Evolutionary conservation across 768 basidiomycete genomes (phyloP), one percentile per base, ranked within the genome.

Genomic region (Russula vinacea): DNA sequence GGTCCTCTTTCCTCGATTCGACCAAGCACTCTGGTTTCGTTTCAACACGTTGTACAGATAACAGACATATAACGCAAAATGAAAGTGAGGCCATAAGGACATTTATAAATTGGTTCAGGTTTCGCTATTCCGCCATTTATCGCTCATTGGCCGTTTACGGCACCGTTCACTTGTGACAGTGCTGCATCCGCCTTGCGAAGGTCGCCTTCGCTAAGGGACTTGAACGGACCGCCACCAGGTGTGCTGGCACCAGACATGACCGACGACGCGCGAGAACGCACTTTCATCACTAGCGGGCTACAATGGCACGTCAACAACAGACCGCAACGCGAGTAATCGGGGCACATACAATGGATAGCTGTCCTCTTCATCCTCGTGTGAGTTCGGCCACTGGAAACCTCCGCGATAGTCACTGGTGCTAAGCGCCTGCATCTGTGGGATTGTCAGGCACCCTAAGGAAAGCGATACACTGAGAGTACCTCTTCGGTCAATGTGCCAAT

Each of bases 271-370:
- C 91, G 85, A 39, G 89, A 92, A 55, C 92, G 88, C 24, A 93
- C 88, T 76, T 94, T 94, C 86, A 92, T 90, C 26, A 92, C 89
- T 62, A 94, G 78, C 0, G 90, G 92, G 86, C 90, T 92, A 69
- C 5, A 58, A 55, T 64, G 39, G 62, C 44, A 55, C 47, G 17
- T 69, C 47, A 64, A 47, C 33, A n/a, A 56, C 56, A 5, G 45
- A 9, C 47, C 29, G 1, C 37, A 19, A 39, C 35, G 62, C 52
- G 61, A 44, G 68, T 68, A 64, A 68, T 66, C 44, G 65, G 49
- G 9, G 45, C 53, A 83, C 90, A 56, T 70, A 92, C 91, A 92
- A 92, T 1, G 90, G 92, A 78, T 92, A 95, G 37, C 84, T 84
- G 67, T 96, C 94, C 42, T 97, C 94, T 59, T 98, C 94, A 33